These are phyloP conservation scores for Biancaea sappan DNA, from an alignment of 306 rosid species.

Conservation along the genomic window DNA sequence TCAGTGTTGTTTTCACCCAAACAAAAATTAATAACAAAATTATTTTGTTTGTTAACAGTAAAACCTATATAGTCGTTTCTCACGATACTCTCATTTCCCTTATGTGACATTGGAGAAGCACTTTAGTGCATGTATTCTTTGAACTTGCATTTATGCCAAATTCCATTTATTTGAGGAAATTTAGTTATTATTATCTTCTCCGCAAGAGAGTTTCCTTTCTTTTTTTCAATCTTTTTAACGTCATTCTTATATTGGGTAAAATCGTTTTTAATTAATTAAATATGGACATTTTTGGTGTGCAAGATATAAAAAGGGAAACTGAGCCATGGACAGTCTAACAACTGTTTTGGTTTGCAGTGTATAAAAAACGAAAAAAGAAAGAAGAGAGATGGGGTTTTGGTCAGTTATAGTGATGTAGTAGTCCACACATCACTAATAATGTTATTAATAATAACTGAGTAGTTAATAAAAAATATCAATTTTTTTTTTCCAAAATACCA, in stretches of 20 bases:
- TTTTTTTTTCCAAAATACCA: background rate
- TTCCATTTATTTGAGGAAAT: background rate
- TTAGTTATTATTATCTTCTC: background rate
- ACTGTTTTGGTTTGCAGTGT: background rate
- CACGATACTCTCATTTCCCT: no score
- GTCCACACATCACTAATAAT: background rate
- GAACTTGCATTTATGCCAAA: no score
- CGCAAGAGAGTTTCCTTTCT: background rate
- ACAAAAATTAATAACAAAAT: no score
- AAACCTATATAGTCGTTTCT: no score
- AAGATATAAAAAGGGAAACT: background rate
- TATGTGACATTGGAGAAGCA: no score
- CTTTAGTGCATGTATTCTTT: background rate
- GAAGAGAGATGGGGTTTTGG: background rate
- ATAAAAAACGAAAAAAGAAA: background rate
- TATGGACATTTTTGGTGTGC: no score
- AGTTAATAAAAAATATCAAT: background rate
- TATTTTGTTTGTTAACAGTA: background rate
- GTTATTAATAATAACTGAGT: background rate
- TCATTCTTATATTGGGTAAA: no score
- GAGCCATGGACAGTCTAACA: background rate
- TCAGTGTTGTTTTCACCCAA: no score
- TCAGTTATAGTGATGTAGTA: background rate
- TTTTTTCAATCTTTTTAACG: no score
- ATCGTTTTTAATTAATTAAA: background rate